Evolutionary conservation across 169 alveolate genomes (phyloP).

Genomic region (Babesia bigemina): DNA sequence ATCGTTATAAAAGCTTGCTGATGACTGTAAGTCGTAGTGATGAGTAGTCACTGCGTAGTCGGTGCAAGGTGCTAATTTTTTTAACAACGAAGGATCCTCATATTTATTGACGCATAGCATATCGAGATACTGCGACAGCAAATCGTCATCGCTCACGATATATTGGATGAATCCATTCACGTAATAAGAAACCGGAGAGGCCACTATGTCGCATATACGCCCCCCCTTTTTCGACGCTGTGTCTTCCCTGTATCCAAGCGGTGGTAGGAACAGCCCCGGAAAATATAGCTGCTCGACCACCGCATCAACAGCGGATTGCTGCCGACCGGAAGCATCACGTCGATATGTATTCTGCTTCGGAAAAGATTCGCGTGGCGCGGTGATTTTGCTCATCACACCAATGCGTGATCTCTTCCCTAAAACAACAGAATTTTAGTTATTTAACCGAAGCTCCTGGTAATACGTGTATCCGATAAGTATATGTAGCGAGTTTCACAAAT

Average conservation of each 20-base stretch:
- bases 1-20: not conserved
- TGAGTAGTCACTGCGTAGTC: not conserved
- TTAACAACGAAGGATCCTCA: constrained; percentile 29
- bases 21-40: not conserved
- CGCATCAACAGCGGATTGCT: not conserved
- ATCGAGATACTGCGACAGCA: constrained; percentile 33
- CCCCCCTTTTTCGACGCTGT: not conserved
- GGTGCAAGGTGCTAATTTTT: not conserved
- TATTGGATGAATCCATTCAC: constrained; percentile 34
- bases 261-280: constrained; percentile 4
- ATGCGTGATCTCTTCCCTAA: too few relatives aligned
- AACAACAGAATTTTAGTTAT: too few relatives aligned
- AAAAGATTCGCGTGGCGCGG: not conserved
- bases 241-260: constrained; percentile 42
- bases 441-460: too few relatives aligned
- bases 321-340: not conserved
- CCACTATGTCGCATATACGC: constrained; percentile 32
- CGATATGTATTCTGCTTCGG: not conserved
- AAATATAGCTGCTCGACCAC: constrained; percentile 6
- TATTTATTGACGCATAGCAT: constrained; percentile 26
- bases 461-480: too few relatives aligned
- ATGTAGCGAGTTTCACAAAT: too few relatives aligned
- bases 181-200: constrained; percentile 15
- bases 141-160: constrained; percentile 19
- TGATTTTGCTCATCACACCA: not conserved